Base-by-base conservation (phyloP, 2,329 filamentous ascomycete genomes). In the Phialophora chinensis region DNA sequence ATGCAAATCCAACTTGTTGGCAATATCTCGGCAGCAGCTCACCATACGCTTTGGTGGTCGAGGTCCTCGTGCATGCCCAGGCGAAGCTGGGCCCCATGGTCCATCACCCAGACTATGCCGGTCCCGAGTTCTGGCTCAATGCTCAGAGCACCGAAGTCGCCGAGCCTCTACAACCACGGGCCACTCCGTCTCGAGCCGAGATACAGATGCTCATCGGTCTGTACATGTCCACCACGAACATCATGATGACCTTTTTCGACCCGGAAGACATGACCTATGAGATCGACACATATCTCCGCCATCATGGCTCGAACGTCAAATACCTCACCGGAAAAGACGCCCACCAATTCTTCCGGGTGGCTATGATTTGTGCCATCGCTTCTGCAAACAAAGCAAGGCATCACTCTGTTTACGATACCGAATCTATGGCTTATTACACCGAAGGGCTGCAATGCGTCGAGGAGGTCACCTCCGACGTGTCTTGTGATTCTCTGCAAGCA, bases 351-450 rank as follows among this genome's bases (percentile, higher is more conserved):
- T 77, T 77, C 56, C 74, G 75, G 27, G 67, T 75, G n/a, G 70
- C 68, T 57, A 75, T 77, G 74, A 76, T 77, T 47, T 77, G 75
- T 56, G 75, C 75, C 27, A 74, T 76, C 50, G 72, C 74, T 2
- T 72, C 73, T 12, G 74, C 74, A 7, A 76, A 73, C 42, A 71
- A 71, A 35, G 72, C 73, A 10, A 65, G 74, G 42, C 73, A 76
- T 66, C 68, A 73, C 6, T 73, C 73, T 54, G 47, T 65, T 4
- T 71, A 72, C 42, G 68, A 66, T 14, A 66, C 67, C 12, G 71
- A 74, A 31, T 66, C 70, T 1, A 67, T 71, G 60, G 59, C 67
- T 11, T 74, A 72, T 63, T 75, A 75, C 54, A 38, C 71, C 10
- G 73, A 74, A 58, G 74, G 69, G 20, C 58, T 75, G 47, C 69